phyloP scores from a whole-genome alignment of 2,329 filamentous ascomycete genomes.

The Colletotrichum neosansevieriae region DNA sequence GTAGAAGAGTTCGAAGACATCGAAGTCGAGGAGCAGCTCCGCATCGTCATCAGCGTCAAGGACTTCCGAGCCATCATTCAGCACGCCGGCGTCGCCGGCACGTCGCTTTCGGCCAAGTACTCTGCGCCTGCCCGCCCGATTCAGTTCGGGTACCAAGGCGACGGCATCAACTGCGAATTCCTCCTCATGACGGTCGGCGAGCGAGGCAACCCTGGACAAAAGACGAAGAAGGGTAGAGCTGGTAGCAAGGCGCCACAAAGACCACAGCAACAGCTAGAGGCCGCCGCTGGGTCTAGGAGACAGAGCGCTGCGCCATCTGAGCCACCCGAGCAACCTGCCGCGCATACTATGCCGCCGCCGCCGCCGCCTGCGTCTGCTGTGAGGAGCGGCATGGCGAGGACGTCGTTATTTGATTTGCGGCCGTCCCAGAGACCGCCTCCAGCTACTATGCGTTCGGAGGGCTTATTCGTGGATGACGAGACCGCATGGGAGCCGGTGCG shows the following conservation, averaged over 20 bases:
- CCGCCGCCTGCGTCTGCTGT: conserved; percentile 44
- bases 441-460: conserved; percentile 72
- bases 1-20: conserved; percentile 83
- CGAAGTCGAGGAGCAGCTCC: conserved; percentile 78
- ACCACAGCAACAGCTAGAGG: conserved; percentile 59
- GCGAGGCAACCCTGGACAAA: conserved; percentile 61
- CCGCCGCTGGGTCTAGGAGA: conserved; percentile 55
- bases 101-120: conserved; percentile 76
- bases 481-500: conserved; percentile 77
- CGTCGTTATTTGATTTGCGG: conserved; percentile 56
- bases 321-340: conserved; percentile 43
- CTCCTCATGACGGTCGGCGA: conserved; percentile 87
- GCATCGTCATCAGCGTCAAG: conserved; percentile 85
- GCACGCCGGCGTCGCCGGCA: conserved; percentile 77
- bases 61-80: conserved; percentile 84
- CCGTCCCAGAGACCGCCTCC: conserved; percentile 67
- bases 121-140: conserved; percentile 78
- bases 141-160: conserved; percentile 77
- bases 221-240: conserved; percentile 56
- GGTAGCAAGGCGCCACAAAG: conserved; percentile 54
- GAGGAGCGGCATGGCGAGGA: conserved; percentile 34
- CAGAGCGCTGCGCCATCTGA: conserved; percentile 55
- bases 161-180: conserved; percentile 79
- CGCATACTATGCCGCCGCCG: conserved; percentile 46
- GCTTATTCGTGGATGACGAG: conserved; percentile 82